These are phyloP conservation scores for Capsicum pubescens DNA, from an alignment of 257 asterid genomes.

Conservation along the genomic window DNA sequence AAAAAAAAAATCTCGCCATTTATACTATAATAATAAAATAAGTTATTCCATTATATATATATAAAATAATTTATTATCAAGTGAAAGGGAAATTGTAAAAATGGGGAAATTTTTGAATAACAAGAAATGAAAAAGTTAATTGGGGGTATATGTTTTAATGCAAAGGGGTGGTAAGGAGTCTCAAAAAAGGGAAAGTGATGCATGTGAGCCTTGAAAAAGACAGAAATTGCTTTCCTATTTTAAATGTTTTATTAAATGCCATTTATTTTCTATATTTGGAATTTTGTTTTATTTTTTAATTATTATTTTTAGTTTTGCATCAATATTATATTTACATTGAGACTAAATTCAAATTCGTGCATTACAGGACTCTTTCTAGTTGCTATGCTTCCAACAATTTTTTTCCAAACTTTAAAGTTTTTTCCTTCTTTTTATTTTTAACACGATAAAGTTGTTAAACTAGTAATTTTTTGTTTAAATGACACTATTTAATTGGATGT, in stretches of 20 bases:
- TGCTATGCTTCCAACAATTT: too few relatives aligned
- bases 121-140: neutral
- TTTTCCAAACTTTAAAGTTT: neutral
- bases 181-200: neutral
- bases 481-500: neutral
- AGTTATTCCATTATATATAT: too few relatives aligned
- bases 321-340: too few relatives aligned
- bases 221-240: conserved; percentile 25
- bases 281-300: too few relatives aligned
- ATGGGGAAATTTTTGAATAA: neutral
- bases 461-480: neutral
- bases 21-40: too few relatives aligned
- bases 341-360: too few relatives aligned
- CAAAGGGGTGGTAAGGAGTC: neutral
- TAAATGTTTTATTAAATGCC: neutral
- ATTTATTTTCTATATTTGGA: neutral
- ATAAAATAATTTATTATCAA: too few relatives aligned
- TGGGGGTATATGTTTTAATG: neutral
- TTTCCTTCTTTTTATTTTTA: neutral
- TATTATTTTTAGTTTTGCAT: too few relatives aligned
- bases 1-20: too few relatives aligned
- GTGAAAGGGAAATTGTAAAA: neutral
- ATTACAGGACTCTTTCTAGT: too few relatives aligned
- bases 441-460: neutral
- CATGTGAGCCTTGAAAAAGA: conserved; percentile 40